Base-by-base conservation (phyloP, 805 yeast genomes). In the Hanseniaspora occidentalis region DNA sequence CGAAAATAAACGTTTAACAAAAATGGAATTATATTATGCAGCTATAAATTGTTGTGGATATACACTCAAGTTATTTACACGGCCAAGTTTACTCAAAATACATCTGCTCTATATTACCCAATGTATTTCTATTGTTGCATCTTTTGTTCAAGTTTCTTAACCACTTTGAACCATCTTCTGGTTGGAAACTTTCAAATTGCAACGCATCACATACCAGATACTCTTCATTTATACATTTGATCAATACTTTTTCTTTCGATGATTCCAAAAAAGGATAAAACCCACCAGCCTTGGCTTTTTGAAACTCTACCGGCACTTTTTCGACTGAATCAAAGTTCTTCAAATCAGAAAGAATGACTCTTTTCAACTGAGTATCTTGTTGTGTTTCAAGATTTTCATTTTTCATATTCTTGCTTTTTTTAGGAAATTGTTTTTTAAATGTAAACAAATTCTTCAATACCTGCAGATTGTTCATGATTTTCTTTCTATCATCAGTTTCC, bases 391-490 rank as follows among this genome's bases (percentile, higher is more conserved):
- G 47, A 11, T 59, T 47, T 19, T 51, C 45, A 25, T 4, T 13
- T 4, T 4, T 25, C n/a, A 13, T 13, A 13, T 25, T 25, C n/a
- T 25, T 25, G 5, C 14, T 13, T 25, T 25, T 25, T 13, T 7
- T 25, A 3, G 4, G 29, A 8, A 13, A 25, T 7, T 29, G 33
- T 16, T 66, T 63, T 33, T 61, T 67, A 47, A 58, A 70, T 1
- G 82, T 62, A 49, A 62, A 66, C 11, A 80, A 46, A 0, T 75
- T 67, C 0, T 88, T 89, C 37, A 82, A 51, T 0, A 79, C 75
- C 42, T 69, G 70, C 29, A 54, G 51, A 31, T 66, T 54, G 26
- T 75, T 61, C 6, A 63, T 41, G 1, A 80, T 60, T 6, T 62
- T 55, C 1, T 53, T 42, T 0, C 75, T 49, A 3, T 66, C 44